Evolutionary conservation across 2,329 filamentous ascomycete genomes (phyloP).

Genomic region (Cladophialophora carrionii): DNA sequence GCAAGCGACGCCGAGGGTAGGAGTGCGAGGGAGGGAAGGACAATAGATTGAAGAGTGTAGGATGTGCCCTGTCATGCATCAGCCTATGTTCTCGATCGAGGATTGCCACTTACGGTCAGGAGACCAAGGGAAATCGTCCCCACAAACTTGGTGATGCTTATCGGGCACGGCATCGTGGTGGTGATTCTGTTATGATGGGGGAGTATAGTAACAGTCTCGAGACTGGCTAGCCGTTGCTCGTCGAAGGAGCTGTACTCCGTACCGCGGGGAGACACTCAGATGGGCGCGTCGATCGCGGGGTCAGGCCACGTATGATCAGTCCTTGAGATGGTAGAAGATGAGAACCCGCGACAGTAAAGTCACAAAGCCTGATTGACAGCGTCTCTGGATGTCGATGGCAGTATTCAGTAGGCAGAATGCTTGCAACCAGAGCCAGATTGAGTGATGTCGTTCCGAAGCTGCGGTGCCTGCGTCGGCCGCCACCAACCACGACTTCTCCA

Average conservation of each 20-base stretch:
- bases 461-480: constrained; percentile 11
- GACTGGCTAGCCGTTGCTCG: not conserved
- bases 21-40: constrained; percentile 77
- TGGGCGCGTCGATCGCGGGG: constrained; percentile 13
- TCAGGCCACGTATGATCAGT: constrained; percentile 5
- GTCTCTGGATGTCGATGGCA: not conserved
- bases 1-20: constrained; percentile 76
- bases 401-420: not conserved
- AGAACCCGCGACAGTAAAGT: not conserved
- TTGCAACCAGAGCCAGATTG: not conserved
- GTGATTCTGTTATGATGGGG: not conserved
- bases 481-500: constrained; percentile 1
- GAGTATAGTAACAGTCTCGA: not conserved
- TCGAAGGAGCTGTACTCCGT: not conserved
- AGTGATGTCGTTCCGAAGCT: constrained; percentile 11
- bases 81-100: constrained; percentile 2
- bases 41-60: constrained; percentile 76
- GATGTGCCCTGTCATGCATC: constrained; percentile 71
- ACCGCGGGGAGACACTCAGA: not conserved
- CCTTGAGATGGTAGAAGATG: not conserved
- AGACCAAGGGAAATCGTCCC: constrained; percentile 87
- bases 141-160: constrained; percentile 87
- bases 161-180: constrained; percentile 53
- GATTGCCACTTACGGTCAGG: constrained; percentile 69
- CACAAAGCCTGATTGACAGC: not conserved